Evolutionary conservation across 345 rosid genomes (phyloP).

Genomic region (Salix suchowensis): DNA sequence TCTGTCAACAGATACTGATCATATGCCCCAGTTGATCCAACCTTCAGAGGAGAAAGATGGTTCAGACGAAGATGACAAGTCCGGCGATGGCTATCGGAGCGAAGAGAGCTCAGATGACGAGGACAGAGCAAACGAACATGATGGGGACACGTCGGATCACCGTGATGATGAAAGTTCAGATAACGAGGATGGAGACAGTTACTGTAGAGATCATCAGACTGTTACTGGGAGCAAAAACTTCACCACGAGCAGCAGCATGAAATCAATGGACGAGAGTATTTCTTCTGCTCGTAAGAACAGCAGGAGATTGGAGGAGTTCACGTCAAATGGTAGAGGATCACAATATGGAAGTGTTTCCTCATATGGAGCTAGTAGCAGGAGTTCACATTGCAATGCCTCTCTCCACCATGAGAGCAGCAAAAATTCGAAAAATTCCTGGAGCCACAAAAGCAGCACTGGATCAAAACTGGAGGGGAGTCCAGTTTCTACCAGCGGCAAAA

Average conservation of each 20-base stretch:
- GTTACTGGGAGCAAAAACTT: too few species aligned
- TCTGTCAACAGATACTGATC: conserved; percentile 31
- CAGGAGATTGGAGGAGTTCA: background rate
- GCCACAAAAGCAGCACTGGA: background rate
- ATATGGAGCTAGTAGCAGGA: background rate
- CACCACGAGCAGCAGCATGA: background rate
- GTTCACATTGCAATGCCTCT: background rate
- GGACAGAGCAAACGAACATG: background rate
- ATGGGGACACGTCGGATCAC: background rate
- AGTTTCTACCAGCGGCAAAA: background rate
- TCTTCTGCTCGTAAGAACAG: background rate
- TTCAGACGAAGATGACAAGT: background rate
- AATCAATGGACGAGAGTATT: background rate
- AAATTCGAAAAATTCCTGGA: background rate
- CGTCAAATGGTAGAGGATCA: background rate
- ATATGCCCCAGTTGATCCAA: background rate
- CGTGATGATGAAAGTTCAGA: background rate
- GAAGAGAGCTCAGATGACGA: background rate
- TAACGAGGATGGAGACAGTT: too few species aligned
- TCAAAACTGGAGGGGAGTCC: background rate
- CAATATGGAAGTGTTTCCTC: background rate
- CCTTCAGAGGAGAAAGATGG: conserved; percentile 8
- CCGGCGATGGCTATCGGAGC: background rate
- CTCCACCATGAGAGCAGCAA: background rate
- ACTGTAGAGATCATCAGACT: too few species aligned